Evolutionary conservation across 2,329 filamentous ascomycete genomes (phyloP).

Genomic region (Epicoccum nigrum): DNA sequence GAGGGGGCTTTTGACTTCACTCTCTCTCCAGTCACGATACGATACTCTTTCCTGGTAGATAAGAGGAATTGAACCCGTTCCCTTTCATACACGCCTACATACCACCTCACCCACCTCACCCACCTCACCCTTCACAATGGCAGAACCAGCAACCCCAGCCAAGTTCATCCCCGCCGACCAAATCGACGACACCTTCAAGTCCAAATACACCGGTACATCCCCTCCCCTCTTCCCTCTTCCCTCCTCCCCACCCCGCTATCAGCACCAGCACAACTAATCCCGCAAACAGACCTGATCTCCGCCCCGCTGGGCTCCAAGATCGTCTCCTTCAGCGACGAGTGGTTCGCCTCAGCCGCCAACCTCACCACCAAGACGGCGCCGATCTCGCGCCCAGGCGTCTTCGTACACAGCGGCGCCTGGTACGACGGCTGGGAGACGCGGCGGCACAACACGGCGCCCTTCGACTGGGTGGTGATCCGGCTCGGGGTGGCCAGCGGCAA

Average conservation of each 20-base stretch:
- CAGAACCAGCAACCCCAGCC: conserved; percentile 14
- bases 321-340: conserved; percentile 65
- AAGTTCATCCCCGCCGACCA: conserved; percentile 53
- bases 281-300: conserved; percentile 61
- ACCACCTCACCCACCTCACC: no score
- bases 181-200: conserved; percentile 62
- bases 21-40: background rate
- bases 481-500: conserved; percentile 71
- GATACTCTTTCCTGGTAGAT: background rate
- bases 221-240: background rate
- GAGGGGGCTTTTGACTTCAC: no score
- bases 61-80: background rate
- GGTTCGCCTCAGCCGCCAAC: conserved; percentile 65
- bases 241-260: background rate
- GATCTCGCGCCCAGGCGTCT: conserved; percentile 63
- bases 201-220: conserved; percentile 57
- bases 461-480: conserved; percentile 65
- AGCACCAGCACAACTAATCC: background rate
- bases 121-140: background rate
- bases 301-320: conserved; percentile 58
- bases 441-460: conserved; percentile 63
- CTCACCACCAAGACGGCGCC: conserved; percentile 63
- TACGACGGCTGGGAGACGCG: conserved; percentile 70
- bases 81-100: background rate
- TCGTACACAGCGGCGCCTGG: conserved; percentile 66